Conservation (phyloP, 129 eudicot genomes). For the Deinandra increscens region DNA sequence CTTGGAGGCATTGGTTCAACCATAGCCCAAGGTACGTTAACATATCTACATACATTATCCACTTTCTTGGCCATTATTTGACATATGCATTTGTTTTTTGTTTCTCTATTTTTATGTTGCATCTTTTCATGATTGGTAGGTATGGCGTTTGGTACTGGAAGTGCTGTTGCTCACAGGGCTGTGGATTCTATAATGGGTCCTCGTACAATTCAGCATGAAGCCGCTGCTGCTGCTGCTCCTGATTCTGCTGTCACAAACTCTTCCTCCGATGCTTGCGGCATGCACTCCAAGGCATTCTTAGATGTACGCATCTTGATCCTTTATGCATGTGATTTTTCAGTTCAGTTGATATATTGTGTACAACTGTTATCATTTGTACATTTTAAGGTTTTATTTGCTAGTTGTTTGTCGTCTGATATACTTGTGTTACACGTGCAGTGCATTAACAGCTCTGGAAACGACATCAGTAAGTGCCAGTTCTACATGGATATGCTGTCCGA, state of each 20-base stretch:
- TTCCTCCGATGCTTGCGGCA: constrained; percentile 67
- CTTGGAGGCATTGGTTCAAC: constrained; percentile 77
- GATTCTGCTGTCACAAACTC: constrained; percentile 32
- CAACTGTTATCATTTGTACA: no score
- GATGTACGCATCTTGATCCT: constrained; percentile 49
- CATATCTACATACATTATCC: neutral
- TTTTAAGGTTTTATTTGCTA: neutral
- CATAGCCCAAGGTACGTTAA: constrained; percentile 70
- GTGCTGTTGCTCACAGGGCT: constrained; percentile 92
- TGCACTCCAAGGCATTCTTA: constrained; percentile 82
- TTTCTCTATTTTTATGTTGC: neutral
- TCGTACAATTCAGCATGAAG: constrained; percentile 85
- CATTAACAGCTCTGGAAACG: constrained; percentile 73
- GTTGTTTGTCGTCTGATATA: neutral
- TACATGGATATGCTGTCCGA: constrained; percentile 92
- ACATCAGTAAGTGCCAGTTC: constrained; percentile 92
- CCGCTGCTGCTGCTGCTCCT: constrained; percentile 56
- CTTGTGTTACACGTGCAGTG: constrained; percentile 51
- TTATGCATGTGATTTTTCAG: neutral
- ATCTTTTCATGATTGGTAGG: constrained; percentile 39
- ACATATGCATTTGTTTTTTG: neutral
- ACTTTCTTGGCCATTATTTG: neutral
- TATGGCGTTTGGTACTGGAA: constrained; percentile 91
- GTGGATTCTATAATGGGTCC: constrained; percentile 91
- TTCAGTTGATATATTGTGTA: no score